These are phyloP conservation scores for Solanum gracilifrons DNA, from an alignment of 257 asterid genomes.

Conservation along the genomic window DNA sequence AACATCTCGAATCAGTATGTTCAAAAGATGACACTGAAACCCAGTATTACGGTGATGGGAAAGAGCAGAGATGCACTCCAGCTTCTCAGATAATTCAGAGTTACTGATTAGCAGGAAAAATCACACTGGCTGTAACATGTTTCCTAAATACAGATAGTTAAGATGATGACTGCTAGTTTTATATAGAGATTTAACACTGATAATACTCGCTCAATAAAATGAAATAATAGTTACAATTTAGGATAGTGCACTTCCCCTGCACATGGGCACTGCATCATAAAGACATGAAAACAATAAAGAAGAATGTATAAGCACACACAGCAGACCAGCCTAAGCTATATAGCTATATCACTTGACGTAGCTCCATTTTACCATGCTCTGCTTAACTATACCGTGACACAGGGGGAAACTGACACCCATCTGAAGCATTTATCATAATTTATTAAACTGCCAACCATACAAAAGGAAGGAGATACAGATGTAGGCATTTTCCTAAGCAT, in stretches of 20 bases:
- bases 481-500: not conserved
- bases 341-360: not conserved
- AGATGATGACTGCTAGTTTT: not conserved
- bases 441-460: not conserved
- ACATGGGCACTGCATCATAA: not conserved
- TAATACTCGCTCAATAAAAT: not conserved
- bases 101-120: not conserved
- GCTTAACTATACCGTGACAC: not conserved
- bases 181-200: not conserved
- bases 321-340: not conserved
- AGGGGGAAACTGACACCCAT: not conserved
- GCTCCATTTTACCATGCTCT: not conserved
- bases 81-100: not conserved
- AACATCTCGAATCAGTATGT: not conserved
- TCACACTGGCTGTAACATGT: not conserved
- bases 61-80: not conserved
- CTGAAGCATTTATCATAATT: not conserved
- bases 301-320: not conserved
- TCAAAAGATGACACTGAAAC: not conserved
- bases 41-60: not conserved
- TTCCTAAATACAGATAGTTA: not conserved
- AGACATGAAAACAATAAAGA: not conserved
- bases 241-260: not conserved
- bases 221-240: not conserved
- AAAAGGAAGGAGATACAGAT: not conserved